Evolutionary conservation across 1,139 yeast genomes (phyloP).

Genomic region (Pichia sp.): DNA sequence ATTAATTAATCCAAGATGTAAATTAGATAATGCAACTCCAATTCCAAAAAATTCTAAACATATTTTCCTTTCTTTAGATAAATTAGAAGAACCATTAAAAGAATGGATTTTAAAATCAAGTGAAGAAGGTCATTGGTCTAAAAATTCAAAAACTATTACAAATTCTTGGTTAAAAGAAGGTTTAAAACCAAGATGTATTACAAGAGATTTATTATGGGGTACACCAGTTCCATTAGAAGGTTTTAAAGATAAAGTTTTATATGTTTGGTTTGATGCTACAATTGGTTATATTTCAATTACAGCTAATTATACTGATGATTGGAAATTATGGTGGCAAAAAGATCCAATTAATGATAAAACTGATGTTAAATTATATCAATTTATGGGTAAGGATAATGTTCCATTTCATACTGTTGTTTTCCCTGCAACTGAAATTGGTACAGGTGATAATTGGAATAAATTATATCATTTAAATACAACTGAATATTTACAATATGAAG

Average conservation of each 20-base stretch:
- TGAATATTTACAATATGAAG: slow-evolving; percentile 94
- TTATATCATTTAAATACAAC: slow-evolving; percentile 89
- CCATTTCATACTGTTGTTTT: slow-evolving; percentile 98
- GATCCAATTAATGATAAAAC: slow-evolving; percentile 35
- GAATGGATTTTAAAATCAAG: slow-evolving; percentile 69
- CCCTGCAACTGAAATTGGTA: slow-evolving; percentile 90
- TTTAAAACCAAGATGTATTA: slow-evolving; percentile 87
- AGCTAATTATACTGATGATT: slow-evolving; percentile 80
- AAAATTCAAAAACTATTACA: slow-evolving; percentile 81
- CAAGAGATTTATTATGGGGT: slow-evolving; percentile 97
- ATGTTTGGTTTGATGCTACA: slow-evolving; percentile 98
- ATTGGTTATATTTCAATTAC: slow-evolving; percentile 96
- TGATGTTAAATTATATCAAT: slow-evolving; percentile 78
- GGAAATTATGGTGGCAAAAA: slow-evolving; percentile 91
- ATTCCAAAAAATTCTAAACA: slow-evolving; percentile 78
- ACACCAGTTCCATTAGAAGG: slow-evolving; percentile 90
- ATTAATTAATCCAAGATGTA: slow-evolving; percentile 90
- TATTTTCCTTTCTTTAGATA: slow-evolving; percentile 75
- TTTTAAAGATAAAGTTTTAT: slow-evolving; percentile 81
- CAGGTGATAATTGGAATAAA: slow-evolving; percentile 84
- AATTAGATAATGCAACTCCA: slow-evolving; percentile 79
- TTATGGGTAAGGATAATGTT: slow-evolving; percentile 99
- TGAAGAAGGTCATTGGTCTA: slow-evolving; percentile 80
- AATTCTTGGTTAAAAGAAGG: slow-evolving; percentile 94
- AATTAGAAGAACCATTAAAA: slow-evolving; percentile 67